Evolutionary conservation across 2,329 filamentous ascomycete genomes (phyloP), one percentile per base, ranked within the genome.

Genomic region (Lomentospora prolificans): DNA sequence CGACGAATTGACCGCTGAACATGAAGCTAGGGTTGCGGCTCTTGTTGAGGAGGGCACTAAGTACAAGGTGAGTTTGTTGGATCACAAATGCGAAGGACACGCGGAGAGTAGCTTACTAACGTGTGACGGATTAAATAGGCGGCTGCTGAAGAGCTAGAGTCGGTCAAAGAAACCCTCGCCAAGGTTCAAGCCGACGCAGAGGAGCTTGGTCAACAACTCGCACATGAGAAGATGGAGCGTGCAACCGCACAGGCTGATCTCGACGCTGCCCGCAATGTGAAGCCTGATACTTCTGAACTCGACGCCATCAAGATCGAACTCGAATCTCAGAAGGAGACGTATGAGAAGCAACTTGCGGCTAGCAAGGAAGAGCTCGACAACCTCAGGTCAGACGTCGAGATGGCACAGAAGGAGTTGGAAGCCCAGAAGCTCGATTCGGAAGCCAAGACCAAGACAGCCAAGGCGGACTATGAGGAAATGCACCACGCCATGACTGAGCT

Each of bases 381-480:
- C 58, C 60, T 66, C 36, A 66, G 64, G 57, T 64, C 74, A 39
- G 75, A 82, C 58, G 64, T 82, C 1, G 70, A 72, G 48, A 67
- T 79, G 55, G 66, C 71, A 1, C 69, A 75, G 58, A 79, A 80
- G 65, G 78, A 82, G 53, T 69, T 83, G 0, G 76, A 80, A 59
- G 73, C 77, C 6, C 69, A 76, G 61, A 75, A 72, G 66, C 70
- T 74, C 22, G 75, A 79, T 61, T 72, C 75, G 3, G 75, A 77
- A 9, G 74, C 74, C 9, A 75, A 74, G 64, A 63, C 71, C 54
- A 81, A 81, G 75, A 80, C 74, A n/a, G 72, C 77, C 50, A 72
- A 75, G 65, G 72, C 75, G n/a, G 80, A 84, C 65, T 84, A 82
- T 67, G 75, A 79, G 64, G 80, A 84, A 60, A 78, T 85, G 70